phyloP scores from a whole-genome alignment of 202 grass and related monocot genomes.

The Musa balbisiana region DNA sequence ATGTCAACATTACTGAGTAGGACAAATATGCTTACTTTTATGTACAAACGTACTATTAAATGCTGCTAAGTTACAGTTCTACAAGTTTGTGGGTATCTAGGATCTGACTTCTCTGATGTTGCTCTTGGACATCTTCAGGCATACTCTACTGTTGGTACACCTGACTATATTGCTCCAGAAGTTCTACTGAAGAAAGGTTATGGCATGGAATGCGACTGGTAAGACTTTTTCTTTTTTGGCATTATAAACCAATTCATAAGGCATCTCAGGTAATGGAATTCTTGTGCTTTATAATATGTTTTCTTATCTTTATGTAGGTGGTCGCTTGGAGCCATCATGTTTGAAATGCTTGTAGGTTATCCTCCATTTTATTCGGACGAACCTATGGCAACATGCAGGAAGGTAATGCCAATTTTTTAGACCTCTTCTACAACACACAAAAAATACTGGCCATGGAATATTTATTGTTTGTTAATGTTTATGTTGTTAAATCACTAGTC shows the following conservation, averaged over 20 bases:
- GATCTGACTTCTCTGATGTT: not conserved
- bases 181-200: conserved; percentile 81
- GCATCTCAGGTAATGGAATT: not conserved
- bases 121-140: conserved; percentile 40
- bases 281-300: not conserved
- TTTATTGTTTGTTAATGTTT: conserved; percentile 10
- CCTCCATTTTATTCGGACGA: conserved; percentile 81
- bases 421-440: not conserved
- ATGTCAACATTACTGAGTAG: no score
- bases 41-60: not conserved
- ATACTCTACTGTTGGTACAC: conserved; percentile 79
- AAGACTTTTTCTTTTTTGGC: conserved; percentile 13
- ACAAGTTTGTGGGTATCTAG: not conserved
- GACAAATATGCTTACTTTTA: not conserved
- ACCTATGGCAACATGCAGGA: conserved; percentile 67
- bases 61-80: not conserved
- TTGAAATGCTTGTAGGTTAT: conserved; percentile 92
- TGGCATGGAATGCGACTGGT: conserved; percentile 82
- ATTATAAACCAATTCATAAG: not conserved
- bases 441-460: not conserved
- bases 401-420: conserved; percentile 34
- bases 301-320: conserved; percentile 43
- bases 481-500: not conserved
- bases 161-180: conserved; percentile 86
- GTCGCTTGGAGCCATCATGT: conserved; percentile 90